Evolutionary conservation across 257 asterid genomes (phyloP).

Genomic region (Solanum appendiculatum): DNA sequence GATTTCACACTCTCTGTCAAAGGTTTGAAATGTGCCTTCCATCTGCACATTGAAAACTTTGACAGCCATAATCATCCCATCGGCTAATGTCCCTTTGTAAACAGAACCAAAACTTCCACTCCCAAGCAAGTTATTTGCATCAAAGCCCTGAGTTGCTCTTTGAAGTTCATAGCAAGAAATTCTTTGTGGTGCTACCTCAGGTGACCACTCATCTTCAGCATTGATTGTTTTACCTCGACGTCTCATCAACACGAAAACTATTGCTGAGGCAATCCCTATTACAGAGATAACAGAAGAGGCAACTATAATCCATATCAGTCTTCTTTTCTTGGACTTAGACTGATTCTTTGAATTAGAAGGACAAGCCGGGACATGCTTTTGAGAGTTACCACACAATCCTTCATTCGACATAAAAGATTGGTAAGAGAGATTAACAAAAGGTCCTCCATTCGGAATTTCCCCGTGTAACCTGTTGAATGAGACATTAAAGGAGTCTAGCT

Average conservation of each 20-base stretch:
- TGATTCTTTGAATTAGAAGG: background rate
- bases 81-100: background rate
- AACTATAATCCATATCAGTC: background rate
- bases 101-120: background rate
- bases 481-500: background rate
- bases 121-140: background rate
- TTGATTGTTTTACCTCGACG: background rate
- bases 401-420: background rate
- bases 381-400: background rate
- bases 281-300: background rate
- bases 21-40: background rate
- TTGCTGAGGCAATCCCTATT: background rate
- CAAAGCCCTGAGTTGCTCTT: background rate
- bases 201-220: background rate
- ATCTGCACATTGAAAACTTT: background rate
- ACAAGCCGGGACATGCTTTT: background rate
- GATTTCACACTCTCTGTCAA: background rate
- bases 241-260: background rate
- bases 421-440: background rate
- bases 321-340: background rate
- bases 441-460: background rate
- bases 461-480: background rate
- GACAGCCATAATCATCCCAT: background rate
- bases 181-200: background rate
- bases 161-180: conserved; percentile 7